A percentile compares a stretch with the other conserved stretches of the same genome.
These are phyloP conservation scores for Amyloporia xantha DNA, from an alignment of 768 basidiomycete species.

Conservation along the genomic window DNA sequence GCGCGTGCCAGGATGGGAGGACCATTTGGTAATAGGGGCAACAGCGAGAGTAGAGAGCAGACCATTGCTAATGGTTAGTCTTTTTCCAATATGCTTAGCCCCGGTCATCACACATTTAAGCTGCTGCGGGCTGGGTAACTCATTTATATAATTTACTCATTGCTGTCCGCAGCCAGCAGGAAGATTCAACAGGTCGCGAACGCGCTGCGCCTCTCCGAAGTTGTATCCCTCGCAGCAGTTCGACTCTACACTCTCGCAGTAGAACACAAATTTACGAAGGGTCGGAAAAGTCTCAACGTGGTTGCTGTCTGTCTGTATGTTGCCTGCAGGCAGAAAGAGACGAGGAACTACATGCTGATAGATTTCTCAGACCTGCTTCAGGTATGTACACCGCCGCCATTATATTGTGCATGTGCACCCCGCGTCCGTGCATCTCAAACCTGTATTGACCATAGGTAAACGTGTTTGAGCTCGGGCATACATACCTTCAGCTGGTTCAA, in stretches of 20 bases:
- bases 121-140: neutral
- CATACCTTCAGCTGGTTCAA: slow-evolving; percentile 90
- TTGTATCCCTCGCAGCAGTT: slow-evolving; percentile 73
- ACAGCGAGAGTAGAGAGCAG: slow-evolving; percentile 80
- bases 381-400: slow-evolving; percentile 32
- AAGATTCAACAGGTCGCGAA: slow-evolving; percentile 81
- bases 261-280: slow-evolving; percentile 90
- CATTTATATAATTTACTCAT: slow-evolving; percentile 1
- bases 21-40: slow-evolving; percentile 74
- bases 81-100: neutral
- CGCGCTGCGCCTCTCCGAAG: slow-evolving; percentile 70
- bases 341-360: slow-evolving; percentile 92
- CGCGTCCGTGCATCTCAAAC: neutral
- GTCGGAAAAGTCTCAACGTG: slow-evolving; percentile 86
- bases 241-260: slow-evolving; percentile 92
- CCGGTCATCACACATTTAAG: neutral
- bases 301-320: slow-evolving; percentile 95
- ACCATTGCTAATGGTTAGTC: slow-evolving; percentile 81
- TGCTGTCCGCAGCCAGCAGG: slow-evolving; percentile 52
- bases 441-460: slow-evolving; percentile 71
- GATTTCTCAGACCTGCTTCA: slow-evolving; percentile 97
- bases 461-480: slow-evolving; percentile 94
- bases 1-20: slow-evolving; percentile 80
- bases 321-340: slow-evolving; percentile 87
- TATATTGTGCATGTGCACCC: too few species aligned